Conservation (phyloP, 805 yeast genomes). For the Wickerhamiella occidentalis region DNA sequence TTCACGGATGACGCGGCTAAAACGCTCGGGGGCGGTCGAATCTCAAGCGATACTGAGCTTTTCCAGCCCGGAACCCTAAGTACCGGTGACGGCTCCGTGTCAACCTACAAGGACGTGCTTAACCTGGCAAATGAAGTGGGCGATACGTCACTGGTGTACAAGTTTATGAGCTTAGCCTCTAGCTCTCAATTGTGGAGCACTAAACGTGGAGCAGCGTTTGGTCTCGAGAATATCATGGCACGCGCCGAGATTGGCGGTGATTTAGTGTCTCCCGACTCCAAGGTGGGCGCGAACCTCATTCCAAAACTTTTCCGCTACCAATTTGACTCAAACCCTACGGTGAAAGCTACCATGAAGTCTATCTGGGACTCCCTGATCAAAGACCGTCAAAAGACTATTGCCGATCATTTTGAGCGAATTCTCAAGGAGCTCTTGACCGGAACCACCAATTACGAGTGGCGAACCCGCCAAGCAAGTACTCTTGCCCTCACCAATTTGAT, state of each 20-base stretch:
- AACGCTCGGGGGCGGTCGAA: constrained; percentile 47
- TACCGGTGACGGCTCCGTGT: constrained; percentile 74
- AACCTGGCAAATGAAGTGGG: constrained; percentile 89
- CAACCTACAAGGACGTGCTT: constrained; percentile 83
- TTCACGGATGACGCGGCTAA: constrained; percentile 54
- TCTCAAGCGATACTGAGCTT: constrained; percentile 67
- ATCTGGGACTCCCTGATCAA: constrained; percentile 69
- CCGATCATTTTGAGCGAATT: constrained; percentile 44
- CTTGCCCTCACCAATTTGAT: constrained; percentile 58
- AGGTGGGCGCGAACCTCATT: constrained; percentile 47
- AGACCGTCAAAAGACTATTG: constrained; percentile 45
- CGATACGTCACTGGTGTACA: constrained; percentile 85
- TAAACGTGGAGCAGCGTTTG: constrained; percentile 87
- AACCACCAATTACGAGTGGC: constrained; percentile 81
- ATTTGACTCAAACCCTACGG: constrained; percentile 70
- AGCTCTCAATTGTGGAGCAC: constrained; percentile 86
- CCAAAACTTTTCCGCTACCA: constrained; percentile 76
- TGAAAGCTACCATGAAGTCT: constrained; percentile 70
- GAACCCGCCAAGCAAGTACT: constrained; percentile 80
- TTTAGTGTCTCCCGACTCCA: constrained; percentile 38
- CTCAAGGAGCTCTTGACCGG: constrained; percentile 50
- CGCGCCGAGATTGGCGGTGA: constrained; percentile 59
- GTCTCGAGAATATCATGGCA: constrained; percentile 73
- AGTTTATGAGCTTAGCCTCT: constrained; percentile 84
- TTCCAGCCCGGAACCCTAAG: constrained; percentile 73